Evolutionary conservation across 2,329 filamentous ascomycete species (phyloP), one percentile per base, ranked within the genome.

Genomic region (Penicillium brasilianum): DNA sequence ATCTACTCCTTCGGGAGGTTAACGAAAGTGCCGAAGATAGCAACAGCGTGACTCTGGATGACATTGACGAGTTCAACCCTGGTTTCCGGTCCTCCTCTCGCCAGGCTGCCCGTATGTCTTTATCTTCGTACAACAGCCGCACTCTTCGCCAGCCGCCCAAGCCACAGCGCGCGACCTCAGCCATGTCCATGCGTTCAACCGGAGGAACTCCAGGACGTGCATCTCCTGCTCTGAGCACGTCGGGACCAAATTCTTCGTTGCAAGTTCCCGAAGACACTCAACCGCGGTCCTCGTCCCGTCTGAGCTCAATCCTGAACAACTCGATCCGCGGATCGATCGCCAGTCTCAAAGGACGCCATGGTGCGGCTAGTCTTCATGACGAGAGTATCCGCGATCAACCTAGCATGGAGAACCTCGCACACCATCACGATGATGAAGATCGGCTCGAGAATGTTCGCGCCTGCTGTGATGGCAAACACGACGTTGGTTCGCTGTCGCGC

Each of bases 401-500:
- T 73, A 92, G 89, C 70, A 91, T 91, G 3, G 92, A 97, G 76
- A 92, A 97, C 73, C 76, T 97, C 59, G 84, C 92, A 59, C 85
- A 89, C 70, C 91, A 94, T 78, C 84, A 78, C 52, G 76, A 81
- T 56, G 76, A 86, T 64, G 83, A 89, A 28, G 91, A 93, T 73
- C 85, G 89, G 64, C 83, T 98, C 71, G 94, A 98, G 83, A 97
- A 99, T 76, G 95, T 99, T 66, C 85, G 95, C 74, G 93, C 94
- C 61, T 99, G 95, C 81, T 99, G 95, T 78, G 95, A 98, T 85
- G 95, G 89, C 68, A 91, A 90, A 80, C 90, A 92, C 71, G 89
- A 92, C 74, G 90, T 92, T 56, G 70, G 77, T 44, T 77, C 77
- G 28, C 71, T 80, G 22, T 75, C 77, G 18, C 73, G 77, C 55